Evolutionary conservation across 2,329 filamentous ascomycete genomes (phyloP).

Genomic region (Trichoderma brevicompactum): DNA sequence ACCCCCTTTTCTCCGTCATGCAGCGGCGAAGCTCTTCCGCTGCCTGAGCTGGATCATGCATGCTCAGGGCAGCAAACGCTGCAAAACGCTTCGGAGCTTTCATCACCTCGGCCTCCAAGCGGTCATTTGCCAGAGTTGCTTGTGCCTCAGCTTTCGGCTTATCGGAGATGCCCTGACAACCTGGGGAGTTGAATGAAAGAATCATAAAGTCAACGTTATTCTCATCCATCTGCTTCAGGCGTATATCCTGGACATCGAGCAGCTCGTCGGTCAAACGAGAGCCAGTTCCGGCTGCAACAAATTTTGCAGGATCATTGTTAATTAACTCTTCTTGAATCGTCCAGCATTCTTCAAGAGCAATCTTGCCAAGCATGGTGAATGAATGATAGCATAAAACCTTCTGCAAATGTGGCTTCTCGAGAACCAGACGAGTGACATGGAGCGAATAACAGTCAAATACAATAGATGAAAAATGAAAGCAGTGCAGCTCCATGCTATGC

Average conservation of each 20-base stretch:
- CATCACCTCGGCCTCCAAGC: slow-evolving; percentile 46
- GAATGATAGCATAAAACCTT: too few relatives aligned
- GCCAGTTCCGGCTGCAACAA: slow-evolving; percentile 43
- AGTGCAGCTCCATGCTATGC: not conserved
- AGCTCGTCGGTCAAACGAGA: slow-evolving; percentile 48
- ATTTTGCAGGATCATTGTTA: slow-evolving; percentile 63
- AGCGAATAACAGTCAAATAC: not conserved
- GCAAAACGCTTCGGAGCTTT: slow-evolving; percentile 48
- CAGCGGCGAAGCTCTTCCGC: slow-evolving; percentile 56
- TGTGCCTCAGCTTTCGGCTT: slow-evolving; percentile 47
- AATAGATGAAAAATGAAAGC: not conserved
- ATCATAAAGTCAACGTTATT: slow-evolving; percentile 56
- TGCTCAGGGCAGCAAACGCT: slow-evolving; percentile 54
- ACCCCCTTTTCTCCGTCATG: slow-evolving; percentile 58
- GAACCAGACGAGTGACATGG: too few relatives aligned
- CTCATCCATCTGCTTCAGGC: slow-evolving; percentile 50
- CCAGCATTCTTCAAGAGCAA: slow-evolving; percentile 64
- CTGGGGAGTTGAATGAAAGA: slow-evolving; percentile 53
- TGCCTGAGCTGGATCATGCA: slow-evolving; percentile 58
- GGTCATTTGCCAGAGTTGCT: slow-evolving; percentile 47
- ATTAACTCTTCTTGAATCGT: slow-evolving; percentile 59
- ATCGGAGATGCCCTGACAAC: slow-evolving; percentile 50
- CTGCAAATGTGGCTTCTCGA: too few relatives aligned
- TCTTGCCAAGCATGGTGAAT: slow-evolving; percentile 59
- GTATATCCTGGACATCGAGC: slow-evolving; percentile 46